phyloP scores from a whole-genome alignment of 768 basidiomycete genomes.

The Podaxis sp. region DNA sequence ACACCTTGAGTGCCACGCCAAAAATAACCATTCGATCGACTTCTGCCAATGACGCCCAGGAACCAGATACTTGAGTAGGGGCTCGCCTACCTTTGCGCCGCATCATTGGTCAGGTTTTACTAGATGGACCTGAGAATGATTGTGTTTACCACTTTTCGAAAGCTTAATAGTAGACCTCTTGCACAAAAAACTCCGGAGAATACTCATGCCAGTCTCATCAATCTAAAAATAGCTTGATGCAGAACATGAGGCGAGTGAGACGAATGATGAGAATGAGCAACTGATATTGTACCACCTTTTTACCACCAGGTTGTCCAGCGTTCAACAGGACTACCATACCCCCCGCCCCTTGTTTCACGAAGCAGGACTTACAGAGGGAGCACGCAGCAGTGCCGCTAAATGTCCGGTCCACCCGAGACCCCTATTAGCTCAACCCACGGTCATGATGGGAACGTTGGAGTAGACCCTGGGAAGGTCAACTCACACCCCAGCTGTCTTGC shows the following conservation, averaged over 20 bases:
- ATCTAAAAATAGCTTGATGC: background rate
- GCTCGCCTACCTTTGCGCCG: no score
- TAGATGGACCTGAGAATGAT: no score
- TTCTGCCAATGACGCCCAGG: no score
- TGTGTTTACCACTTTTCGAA: no score
- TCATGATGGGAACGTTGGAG: background rate
- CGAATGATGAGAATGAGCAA: background rate
- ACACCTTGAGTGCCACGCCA: no score
- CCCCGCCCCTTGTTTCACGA: background rate
- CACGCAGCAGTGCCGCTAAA: background rate
- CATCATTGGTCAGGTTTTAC: no score
- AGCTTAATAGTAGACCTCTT: background rate
- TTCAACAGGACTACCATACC: no score
- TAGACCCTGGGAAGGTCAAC: background rate
- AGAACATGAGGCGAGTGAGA: background rate
- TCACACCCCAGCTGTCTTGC: background rate
- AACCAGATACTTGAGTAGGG: no score
- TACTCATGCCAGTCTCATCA: background rate
- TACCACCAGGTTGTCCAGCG: background rate
- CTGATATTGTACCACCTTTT: background rate
- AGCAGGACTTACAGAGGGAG: background rate
- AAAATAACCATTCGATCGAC: no score
- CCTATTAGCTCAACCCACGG: background rate
- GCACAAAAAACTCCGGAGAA: background rate
- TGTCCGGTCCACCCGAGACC: background rate